Conservation (phyloP, 176 grass and related monocot species). For the Alopecurus myosuroides region DNA sequence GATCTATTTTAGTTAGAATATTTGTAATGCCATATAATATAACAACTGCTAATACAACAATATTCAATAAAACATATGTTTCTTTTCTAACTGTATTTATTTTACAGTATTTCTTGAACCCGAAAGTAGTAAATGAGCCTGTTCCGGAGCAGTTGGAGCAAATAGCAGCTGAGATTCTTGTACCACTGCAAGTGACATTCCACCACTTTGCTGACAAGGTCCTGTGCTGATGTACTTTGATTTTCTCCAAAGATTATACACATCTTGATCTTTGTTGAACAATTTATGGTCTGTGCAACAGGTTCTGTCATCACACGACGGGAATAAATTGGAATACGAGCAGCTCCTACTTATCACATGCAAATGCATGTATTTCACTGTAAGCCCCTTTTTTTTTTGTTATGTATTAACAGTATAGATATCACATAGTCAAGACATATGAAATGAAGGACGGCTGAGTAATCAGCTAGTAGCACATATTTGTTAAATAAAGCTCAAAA, state of each 20-base stretch:
- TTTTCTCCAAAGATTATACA: constrained; percentile 1
- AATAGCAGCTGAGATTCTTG: constrained; percentile 82
- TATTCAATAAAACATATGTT: not conserved
- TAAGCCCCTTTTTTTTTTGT: constrained; percentile 36
- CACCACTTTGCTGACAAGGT: constrained; percentile 82
- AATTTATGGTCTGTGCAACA: constrained; percentile 35
- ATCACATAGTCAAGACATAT: not conserved
- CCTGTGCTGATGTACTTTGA: not conserved
- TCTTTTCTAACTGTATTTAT: constrained; percentile 23
- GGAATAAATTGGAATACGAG: constrained; percentile 44
- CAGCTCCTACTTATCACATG: constrained; percentile 78
- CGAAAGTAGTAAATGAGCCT: constrained; percentile 73
- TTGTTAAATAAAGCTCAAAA: not conserved
- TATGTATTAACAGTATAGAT: constrained; percentile 4
- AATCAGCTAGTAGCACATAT: not conserved
- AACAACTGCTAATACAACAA: not conserved
- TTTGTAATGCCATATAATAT: not conserved
- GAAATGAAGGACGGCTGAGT: not conserved
- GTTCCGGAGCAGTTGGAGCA: constrained; percentile 80
- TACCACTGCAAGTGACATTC: constrained; percentile 75
- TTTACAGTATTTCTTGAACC: constrained; percentile 89
- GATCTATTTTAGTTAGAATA: constrained; percentile 16
- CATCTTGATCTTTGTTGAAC: constrained; percentile 16
- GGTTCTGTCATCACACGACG: constrained; percentile 50
- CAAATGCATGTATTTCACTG: constrained; percentile 91